These are phyloP conservation scores for Cutaneotrichosporon curvatum DNA, from an alignment of 1,284 basidiomycete genomes.

Conservation along the genomic window DNA sequence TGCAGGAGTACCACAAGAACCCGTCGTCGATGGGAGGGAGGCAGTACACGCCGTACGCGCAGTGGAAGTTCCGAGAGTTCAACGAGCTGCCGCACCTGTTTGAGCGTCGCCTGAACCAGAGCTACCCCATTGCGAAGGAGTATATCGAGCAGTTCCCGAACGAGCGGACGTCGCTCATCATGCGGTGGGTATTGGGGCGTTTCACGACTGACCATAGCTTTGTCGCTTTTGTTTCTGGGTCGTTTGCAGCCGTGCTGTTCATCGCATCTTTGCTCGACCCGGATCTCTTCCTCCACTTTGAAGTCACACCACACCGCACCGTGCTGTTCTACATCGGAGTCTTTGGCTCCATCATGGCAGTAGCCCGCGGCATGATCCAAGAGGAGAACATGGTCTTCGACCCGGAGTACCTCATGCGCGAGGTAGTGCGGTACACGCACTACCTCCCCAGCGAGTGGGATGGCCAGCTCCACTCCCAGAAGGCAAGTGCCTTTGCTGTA, in stretches of 20 bases:
- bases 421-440: slow-evolving; percentile 87
- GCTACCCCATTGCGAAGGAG: slow-evolving; percentile 81
- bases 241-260: slow-evolving; percentile 88
- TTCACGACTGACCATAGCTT: slow-evolving; percentile 55
- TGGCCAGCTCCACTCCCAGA: slow-evolving; percentile 77
- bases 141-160: slow-evolving; percentile 98
- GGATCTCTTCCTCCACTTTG: slow-evolving; percentile 84
- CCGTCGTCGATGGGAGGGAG: slow-evolving; percentile 87
- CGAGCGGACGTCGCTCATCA: slow-evolving; percentile 77
- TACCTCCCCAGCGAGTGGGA: slow-evolving; percentile 93
- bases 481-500: slow-evolving; percentile 48
- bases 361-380: slow-evolving; percentile 88
- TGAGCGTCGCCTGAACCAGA: slow-evolving; percentile 72
- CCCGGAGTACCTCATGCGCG: slow-evolving; percentile 81
- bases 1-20: slow-evolving; percentile 96
- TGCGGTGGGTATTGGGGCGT: slow-evolving; percentile 58
- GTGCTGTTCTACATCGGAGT: slow-evolving; percentile 86
- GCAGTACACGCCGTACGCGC: slow-evolving; percentile 86
- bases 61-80: slow-evolving; percentile 99
- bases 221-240: slow-evolving; percentile 89
- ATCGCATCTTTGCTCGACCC: slow-evolving; percentile 87
- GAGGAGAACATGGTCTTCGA: slow-evolving; percentile 90
- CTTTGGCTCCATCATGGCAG: slow-evolving; percentile 80
- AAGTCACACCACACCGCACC: slow-evolving; percentile 86
- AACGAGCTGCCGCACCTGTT: slow-evolving; percentile 96